phyloP scores from a whole-genome alignment of 1,284 basidiomycete genomes.

The Ceratobasidium sp. region DNA sequence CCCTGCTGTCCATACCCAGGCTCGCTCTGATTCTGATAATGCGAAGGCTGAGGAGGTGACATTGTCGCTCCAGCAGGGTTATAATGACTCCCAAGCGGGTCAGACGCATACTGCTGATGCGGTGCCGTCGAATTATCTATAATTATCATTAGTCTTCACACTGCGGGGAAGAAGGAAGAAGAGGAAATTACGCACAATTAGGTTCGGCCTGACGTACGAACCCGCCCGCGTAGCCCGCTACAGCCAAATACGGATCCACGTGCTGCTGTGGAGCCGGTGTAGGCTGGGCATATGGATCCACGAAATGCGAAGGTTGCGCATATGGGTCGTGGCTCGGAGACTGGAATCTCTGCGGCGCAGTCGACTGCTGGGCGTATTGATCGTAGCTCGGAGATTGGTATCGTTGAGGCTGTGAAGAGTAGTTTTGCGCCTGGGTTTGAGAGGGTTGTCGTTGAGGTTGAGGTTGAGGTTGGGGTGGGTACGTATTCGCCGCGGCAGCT shows the following conservation, averaged over 20 bases:
- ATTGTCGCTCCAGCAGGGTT: conserved; percentile 31
- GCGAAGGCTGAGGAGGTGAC: conserved; percentile 22
- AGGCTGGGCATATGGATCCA: conserved; percentile 25
- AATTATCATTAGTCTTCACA: background rate
- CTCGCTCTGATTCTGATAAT: conserved; percentile 26
- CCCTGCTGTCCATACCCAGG: conserved; percentile 13
- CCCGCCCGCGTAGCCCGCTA: conserved; percentile 9
- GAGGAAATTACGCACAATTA: conserved; percentile 28
- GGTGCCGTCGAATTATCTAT: conserved; percentile 31
- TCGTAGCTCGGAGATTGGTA: conserved; percentile 17
- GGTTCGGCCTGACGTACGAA: conserved; percentile 7
- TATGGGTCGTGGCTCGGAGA: conserved; percentile 17
- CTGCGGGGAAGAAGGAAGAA: background rate
- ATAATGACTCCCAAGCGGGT: conserved; percentile 23
- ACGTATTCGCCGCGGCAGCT: conserved; percentile 22
- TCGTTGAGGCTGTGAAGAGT: conserved; percentile 11
- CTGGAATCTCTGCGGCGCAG: conserved; percentile 34
- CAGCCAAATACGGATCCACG: conserved; percentile 26
- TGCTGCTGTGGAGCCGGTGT: background rate
- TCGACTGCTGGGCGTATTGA: background rate
- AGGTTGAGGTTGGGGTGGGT: too few relatives aligned
- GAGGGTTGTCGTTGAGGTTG: conserved; percentile 23
- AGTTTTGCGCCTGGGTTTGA: conserved; percentile 9
- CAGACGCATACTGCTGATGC: conserved; percentile 14
- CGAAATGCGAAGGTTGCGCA: conserved; percentile 4